Evolutionary conservation across 129 eudicot species (phyloP), one percentile per base, ranked within the genome.

Genomic region (Smallanthus sonchifolius): DNA sequence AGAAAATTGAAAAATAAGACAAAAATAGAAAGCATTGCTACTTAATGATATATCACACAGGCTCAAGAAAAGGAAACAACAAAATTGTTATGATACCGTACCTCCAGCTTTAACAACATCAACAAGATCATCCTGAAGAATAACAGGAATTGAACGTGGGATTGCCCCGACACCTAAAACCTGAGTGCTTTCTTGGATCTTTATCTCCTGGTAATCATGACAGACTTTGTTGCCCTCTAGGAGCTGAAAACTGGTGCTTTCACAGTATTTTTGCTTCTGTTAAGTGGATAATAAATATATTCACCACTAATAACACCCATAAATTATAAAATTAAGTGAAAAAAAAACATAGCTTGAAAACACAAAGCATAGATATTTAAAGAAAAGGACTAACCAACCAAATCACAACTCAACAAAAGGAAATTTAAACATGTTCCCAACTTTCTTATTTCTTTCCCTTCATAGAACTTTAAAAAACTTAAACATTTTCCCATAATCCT

Each of bases 71-170:
- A 39, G 56, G 56, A 67, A 73, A 80, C 60, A 36, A 77, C 43
- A 36, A 44, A 49, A 32, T 34, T 51, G 72, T 13, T 61, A 54
- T 28, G 14, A 54, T 28, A 32, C 43, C 19, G 44, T 83, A 91
- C 97, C 97, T 83, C 99, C 99, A 37, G 99, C 99, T 86, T 95
- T 95, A 79, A 95, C 97, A 74, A 80, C 72, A 84, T 91, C 99
- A 64, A 95, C 99, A 57, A 95, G 93, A 81, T 95, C 99, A 85
- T 91, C 95, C 83, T 85, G 91, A 83, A 95, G 70, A 82, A 95
- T 91, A 61, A 88, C 88, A 35, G 88, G 97, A 77, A 95, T 84
- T 49, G 97, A 95, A 47, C 97, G 97, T 72, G 99, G 99, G 78
- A 95, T 91, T 51, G 96, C 93, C 51, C 99, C 99, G 65, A 95